Evolutionary conservation across 176 grass and related monocot genomes (phyloP).

Genomic region (Aegilops sharonensis): DNA sequence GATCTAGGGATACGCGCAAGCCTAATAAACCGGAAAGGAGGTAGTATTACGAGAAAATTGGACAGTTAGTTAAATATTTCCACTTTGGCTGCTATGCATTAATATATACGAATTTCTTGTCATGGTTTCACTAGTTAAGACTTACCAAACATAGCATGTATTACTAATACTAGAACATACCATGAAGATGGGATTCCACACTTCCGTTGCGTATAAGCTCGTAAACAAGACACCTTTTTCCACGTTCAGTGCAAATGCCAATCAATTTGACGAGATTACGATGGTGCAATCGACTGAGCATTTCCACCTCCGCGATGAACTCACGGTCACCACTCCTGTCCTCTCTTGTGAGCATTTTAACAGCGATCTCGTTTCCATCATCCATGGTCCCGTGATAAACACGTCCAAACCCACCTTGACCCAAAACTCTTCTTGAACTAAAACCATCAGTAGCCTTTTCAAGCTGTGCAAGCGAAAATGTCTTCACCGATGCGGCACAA

Average conservation of each 20-base stretch:
- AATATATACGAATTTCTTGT: neutral
- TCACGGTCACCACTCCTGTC: constrained; percentile 75
- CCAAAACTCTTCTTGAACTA: constrained; percentile 67
- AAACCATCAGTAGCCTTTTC: constrained; percentile 83
- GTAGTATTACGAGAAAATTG: neutral
- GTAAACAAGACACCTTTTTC: constrained; percentile 87
- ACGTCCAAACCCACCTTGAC: constrained; percentile 89
- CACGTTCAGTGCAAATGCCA: constrained; percentile 86
- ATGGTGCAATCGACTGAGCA: constrained; percentile 90
- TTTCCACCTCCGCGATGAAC: constrained; percentile 95
- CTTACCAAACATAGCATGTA: neutral
- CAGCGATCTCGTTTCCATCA: constrained; percentile 76
- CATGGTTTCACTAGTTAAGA: neutral
- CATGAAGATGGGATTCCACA: constrained; percentile 97
- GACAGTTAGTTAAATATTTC: neutral
- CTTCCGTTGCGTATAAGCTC: constrained; percentile 93
- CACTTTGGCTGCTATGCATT: neutral
- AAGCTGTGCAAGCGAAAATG: constrained; percentile 74
- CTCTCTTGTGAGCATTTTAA: constrained; percentile 90
- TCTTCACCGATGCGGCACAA: constrained; percentile 68
- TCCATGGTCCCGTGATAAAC: constrained; percentile 79
- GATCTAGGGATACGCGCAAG: no score
- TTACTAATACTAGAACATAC: constrained; percentile 44
- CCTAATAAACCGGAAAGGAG: no score
- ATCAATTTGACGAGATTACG: constrained; percentile 95